These are phyloP conservation scores for Citrus inodora DNA, from an alignment of 345 rosid genomes.

Conservation along the genomic window DNA sequence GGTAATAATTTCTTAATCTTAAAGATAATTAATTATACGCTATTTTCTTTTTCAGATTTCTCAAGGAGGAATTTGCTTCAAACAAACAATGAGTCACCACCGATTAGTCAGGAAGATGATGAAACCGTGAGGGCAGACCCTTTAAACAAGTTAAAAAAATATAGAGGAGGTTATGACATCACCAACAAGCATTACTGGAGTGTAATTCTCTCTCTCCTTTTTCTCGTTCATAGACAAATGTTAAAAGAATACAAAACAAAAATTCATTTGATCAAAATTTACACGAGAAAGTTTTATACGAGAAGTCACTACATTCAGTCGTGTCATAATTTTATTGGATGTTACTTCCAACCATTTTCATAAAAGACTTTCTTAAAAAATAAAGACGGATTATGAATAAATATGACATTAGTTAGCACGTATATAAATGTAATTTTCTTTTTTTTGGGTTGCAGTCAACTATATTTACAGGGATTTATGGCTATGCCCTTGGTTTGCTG, in stretches of 20 bases:
- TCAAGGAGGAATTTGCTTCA: slow-evolving; percentile 27
- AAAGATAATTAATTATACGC: background rate
- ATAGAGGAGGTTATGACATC: slow-evolving; percentile 66
- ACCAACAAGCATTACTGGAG: slow-evolving; percentile 72
- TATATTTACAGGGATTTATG: slow-evolving; percentile 54
- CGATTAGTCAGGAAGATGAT: slow-evolving; percentile 23
- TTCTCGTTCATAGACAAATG: background rate
- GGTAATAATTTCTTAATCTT: background rate
- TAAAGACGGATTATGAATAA: too few species aligned
- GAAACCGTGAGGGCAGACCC: slow-evolving; percentile 61
- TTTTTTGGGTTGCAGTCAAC: slow-evolving; percentile 44
- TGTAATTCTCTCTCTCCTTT: slow-evolving; percentile 33
- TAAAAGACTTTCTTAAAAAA: too few species aligned
- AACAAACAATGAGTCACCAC: slow-evolving; percentile 19
- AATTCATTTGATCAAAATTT: too few species aligned
- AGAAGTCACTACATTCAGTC: fast-evolving
- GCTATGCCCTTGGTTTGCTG: slow-evolving; percentile 43
- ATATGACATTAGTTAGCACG: too few species aligned
- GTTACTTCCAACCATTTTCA: fast-evolving
- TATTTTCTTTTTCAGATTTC: background rate
- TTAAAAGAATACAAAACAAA: background rate
- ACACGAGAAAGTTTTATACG: too few species aligned
- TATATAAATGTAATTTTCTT: background rate
- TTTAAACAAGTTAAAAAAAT: slow-evolving; percentile 40
- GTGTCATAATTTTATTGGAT: too few species aligned